A percentile compares a stretch with the other conserved stretches of the same genome.
phyloP scores from a whole-genome alignment of 2,329 filamentous ascomycete species.

The Calonectria multiphialidica region DNA sequence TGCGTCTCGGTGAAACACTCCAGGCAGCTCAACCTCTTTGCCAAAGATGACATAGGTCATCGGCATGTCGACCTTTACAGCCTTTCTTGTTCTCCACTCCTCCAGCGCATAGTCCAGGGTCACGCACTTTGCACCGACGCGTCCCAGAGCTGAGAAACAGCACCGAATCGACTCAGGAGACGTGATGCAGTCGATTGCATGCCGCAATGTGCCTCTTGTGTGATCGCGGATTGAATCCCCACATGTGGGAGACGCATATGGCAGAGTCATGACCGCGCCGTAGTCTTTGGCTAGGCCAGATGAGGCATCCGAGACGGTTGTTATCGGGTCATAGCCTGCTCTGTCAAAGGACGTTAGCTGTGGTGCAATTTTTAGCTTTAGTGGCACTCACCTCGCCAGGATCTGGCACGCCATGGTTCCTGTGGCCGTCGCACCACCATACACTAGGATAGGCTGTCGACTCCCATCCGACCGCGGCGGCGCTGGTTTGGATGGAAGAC shows the following conservation, averaged over 20 bases:
- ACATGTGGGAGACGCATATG: background rate
- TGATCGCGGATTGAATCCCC: background rate
- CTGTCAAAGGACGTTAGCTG: background rate
- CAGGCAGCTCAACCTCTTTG: background rate
- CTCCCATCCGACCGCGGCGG: background rate
- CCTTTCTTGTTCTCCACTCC: background rate
- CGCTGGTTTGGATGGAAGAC: background rate
- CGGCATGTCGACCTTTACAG: background rate
- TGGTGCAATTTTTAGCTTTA: background rate
- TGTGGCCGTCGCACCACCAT: background rate
- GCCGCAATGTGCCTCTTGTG: background rate
- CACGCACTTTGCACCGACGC: background rate
- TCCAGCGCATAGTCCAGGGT: background rate
- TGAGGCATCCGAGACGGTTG: conserved; percentile 8
- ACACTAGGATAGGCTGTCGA: background rate
- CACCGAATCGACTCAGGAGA: conserved; percentile 1
- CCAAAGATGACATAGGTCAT: conserved; percentile 1
- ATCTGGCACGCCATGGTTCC: conserved; percentile 7
- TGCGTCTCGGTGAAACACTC: background rate
- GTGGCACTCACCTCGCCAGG: background rate
- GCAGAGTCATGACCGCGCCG: background rate
- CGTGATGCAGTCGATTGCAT: conserved; percentile 9
- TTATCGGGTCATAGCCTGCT: background rate
- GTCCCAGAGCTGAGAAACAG: background rate
- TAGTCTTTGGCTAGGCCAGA: background rate